These are phyloP conservation scores for Lichina pygmaea DNA, from an alignment of 495 filamentous ascomycete genomes.

Conservation along the genomic window DNA sequence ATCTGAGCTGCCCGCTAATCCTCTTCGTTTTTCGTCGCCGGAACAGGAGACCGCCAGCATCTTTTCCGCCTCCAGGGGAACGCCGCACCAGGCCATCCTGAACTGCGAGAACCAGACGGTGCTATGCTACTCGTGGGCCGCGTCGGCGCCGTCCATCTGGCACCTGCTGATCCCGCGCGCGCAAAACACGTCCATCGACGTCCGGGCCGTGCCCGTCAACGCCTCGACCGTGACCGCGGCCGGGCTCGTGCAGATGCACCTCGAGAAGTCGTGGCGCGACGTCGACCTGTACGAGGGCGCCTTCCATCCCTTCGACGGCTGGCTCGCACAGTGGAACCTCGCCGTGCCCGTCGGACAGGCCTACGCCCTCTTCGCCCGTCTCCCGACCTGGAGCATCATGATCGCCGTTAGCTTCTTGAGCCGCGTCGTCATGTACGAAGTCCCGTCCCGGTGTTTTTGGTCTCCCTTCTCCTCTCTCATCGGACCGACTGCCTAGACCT, in stretches of 20 bases:
- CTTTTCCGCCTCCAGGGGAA: conserved; percentile 33
- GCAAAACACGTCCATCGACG: conserved; percentile 12
- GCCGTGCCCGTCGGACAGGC: conserved; percentile 40
- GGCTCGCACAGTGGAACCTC: conserved; percentile 35
- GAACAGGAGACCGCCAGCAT: conserved; percentile 36
- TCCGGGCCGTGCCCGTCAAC: conserved; percentile 12
- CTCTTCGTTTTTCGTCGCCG: conserved; percentile 3
- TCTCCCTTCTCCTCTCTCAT: no score
- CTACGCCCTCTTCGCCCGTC: conserved; percentile 25
- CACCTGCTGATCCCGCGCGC: conserved; percentile 45
- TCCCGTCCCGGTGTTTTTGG: no score
- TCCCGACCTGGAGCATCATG: conserved; percentile 52
- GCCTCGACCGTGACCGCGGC: conserved; percentile 9
- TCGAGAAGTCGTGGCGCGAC: conserved; percentile 29
- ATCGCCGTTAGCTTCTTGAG: conserved; percentile 56
- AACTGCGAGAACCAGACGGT: conserved; percentile 58
- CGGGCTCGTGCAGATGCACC: conserved; percentile 21
- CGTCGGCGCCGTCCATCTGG: conserved; percentile 42
- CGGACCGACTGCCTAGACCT: no score
- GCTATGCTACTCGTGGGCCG: conserved; percentile 62
- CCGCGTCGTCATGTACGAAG: conserved; percentile 63
- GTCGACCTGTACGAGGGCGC: conserved; percentile 34
- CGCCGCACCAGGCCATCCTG: conserved; percentile 43
- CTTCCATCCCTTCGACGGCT: conserved; percentile 61
- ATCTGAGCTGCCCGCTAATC: no score